A percentile compares a stretch with the other conserved stretches of the same genome.
Conservation (phyloP, 1,284 basidiomycete species). For the Xanthoconium separans region DNA sequence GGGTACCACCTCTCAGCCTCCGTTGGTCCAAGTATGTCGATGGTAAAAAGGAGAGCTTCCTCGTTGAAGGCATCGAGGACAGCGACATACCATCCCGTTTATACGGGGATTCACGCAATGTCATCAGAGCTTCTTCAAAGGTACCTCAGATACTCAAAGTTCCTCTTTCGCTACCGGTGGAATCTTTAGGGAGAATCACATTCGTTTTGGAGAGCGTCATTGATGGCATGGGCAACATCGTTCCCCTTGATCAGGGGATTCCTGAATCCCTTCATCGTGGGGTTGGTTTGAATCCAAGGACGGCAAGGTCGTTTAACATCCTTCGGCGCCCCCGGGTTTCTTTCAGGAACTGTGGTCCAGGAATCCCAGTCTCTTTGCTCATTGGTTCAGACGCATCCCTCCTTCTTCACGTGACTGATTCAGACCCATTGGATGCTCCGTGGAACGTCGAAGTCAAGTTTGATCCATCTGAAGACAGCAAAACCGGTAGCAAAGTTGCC, state of each 20-base stretch:
- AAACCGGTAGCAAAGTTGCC: constrained; percentile 36
- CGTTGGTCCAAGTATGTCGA: constrained; percentile 73
- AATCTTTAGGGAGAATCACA: constrained; percentile 60
- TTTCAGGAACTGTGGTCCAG: constrained; percentile 75
- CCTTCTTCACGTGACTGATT: constrained; percentile 47
- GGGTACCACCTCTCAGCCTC: constrained; percentile 78
- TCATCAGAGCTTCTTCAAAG: constrained; percentile 26
- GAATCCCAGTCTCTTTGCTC: constrained; percentile 71
- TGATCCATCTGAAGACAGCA: constrained; percentile 46
- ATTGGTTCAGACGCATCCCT: constrained; percentile 65
- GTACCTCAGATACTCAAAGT: constrained; percentile 60
- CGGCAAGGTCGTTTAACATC: constrained; percentile 66
- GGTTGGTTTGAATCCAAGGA: constrained; percentile 39
- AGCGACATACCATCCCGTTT: constrained; percentile 30
- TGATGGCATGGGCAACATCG: constrained; percentile 72
- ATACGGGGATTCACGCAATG: constrained; percentile 19
- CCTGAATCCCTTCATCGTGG: constrained; percentile 24
- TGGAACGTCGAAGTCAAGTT: constrained; percentile 68
- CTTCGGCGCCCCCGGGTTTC: constrained; percentile 74
- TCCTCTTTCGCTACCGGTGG: constrained; percentile 65
- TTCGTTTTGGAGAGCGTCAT: constrained; percentile 73
- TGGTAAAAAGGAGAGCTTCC: constrained; percentile 61
- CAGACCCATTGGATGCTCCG: constrained; percentile 61
- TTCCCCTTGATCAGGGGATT: constrained; percentile 43
- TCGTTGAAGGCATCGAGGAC: constrained; percentile 83